Evolutionary conservation across 257 asterid species (phyloP).

Genomic region (Solanum ahanhuiri): DNA sequence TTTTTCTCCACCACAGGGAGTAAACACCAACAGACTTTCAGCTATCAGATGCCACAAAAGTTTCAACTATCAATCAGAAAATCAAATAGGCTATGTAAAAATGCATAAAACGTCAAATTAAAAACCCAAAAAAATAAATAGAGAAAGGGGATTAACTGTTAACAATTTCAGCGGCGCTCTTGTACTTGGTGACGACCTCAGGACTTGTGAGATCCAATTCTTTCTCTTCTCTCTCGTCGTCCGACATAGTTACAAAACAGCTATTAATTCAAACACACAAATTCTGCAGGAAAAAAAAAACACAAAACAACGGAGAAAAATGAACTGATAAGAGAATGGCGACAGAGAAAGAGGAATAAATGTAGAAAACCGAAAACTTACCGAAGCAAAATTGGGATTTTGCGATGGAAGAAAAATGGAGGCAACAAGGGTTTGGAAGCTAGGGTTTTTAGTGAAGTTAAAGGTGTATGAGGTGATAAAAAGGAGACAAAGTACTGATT

Average conservation of each 20-base stretch:
- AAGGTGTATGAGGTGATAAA: background rate
- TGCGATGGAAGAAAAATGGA: background rate
- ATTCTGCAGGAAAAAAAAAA: background rate
- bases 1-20: background rate
- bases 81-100: background rate
- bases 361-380: background rate
- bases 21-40: background rate
- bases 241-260: conserved; percentile 47
- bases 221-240: conserved; percentile 86
- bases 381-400: background rate
- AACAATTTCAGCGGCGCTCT: conserved; percentile 83
- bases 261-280: background rate
- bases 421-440: conserved; percentile 17
- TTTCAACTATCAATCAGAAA: background rate
- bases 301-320: background rate
- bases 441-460: conserved; percentile 15
- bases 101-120: background rate
- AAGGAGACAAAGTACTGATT: background rate
- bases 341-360: background rate
- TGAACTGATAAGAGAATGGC: background rate
- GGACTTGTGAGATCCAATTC: conserved; percentile 85
- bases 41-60: background rate
- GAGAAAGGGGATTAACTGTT: conserved; percentile 36
- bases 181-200: conserved; percentile 92
- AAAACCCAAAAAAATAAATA: background rate